phyloP scores from a whole-genome alignment of 768 basidiomycete genomes.

The Psilocybe azurescens region DNA sequence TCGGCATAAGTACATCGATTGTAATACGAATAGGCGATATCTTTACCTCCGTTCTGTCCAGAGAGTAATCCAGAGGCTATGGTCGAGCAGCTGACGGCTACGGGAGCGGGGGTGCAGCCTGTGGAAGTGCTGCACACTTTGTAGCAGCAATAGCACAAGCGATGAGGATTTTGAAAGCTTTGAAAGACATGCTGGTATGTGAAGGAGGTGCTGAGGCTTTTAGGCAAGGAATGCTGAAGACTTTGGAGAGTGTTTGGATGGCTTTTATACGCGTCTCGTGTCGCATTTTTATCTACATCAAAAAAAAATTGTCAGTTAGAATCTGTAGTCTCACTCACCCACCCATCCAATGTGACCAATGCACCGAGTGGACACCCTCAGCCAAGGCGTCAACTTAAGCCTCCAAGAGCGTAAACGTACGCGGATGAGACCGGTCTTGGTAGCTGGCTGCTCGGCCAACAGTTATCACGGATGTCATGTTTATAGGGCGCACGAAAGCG shows the following conservation, averaged over 20 bases:
- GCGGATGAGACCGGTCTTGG: not conserved
- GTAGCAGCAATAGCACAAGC: constrained; percentile 4
- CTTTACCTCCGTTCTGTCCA: constrained; percentile 5
- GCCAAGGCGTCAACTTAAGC: not conserved
- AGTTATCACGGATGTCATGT: not conserved
- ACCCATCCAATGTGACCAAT: not conserved
- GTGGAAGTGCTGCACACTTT: not conserved
- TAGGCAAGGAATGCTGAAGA: not conserved
- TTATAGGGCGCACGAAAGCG: not conserved
- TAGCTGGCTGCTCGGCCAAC: not conserved
- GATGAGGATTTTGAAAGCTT: not conserved
- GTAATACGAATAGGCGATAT: too few relatives aligned
- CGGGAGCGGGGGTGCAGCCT: constrained; percentile 3
- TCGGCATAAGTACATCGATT: too few relatives aligned
- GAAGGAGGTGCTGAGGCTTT: not conserved
- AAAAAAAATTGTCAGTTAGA: not conserved
- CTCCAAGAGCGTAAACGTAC: not conserved
- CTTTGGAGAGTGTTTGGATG: not conserved
- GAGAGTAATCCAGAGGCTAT: constrained; percentile 9
- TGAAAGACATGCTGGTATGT: not conserved
- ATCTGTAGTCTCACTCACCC: not conserved
- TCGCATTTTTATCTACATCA: not conserved
- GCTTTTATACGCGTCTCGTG: not conserved
- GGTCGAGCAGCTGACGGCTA: constrained; percentile 3
- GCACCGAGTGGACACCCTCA: not conserved